Evolutionary conservation across 441 rosid species (phyloP).

Genomic region (Populus trichocarpa): DNA sequence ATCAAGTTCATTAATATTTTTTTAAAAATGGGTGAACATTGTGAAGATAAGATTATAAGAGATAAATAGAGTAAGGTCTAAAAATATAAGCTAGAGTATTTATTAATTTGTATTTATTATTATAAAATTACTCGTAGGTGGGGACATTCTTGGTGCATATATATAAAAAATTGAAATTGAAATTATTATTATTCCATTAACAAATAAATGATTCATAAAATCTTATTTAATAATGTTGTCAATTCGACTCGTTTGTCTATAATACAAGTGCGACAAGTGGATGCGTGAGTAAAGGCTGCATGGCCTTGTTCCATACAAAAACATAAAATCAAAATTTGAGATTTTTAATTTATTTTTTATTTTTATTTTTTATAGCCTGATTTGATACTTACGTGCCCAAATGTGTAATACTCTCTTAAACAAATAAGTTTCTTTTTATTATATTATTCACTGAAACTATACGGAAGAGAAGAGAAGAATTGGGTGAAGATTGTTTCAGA

Average conservation of each 20-base stretch:
- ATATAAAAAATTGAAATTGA: not conserved
- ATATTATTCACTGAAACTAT: not conserved
- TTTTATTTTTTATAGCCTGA: too few species aligned
- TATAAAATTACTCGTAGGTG: not conserved
- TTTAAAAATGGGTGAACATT: not conserved
- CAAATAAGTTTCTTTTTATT: not conserved
- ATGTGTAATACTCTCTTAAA: not conserved
- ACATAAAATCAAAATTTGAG: not conserved
- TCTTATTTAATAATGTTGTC: not conserved
- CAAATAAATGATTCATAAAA: not conserved
- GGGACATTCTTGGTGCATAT: slow-evolving; percentile 1
- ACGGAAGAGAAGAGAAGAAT: not conserved
- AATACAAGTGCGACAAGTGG: not conserved
- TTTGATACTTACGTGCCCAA: too few species aligned
- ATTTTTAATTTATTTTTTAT: too few species aligned
- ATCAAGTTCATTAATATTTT: not conserved
- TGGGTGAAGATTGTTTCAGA: slow-evolving; percentile 3
- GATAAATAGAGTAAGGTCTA: not conserved
- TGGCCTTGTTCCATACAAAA: not conserved
- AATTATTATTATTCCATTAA: not conserved
- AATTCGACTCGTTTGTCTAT: not conserved
- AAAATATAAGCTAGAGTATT: not conserved
- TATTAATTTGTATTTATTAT: too few species aligned
- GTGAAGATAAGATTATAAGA: not conserved
- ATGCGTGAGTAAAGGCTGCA: not conserved